Conservation (phyloP, 495 filamentous ascomycete species). For the Penicillium ucsense region DNA sequence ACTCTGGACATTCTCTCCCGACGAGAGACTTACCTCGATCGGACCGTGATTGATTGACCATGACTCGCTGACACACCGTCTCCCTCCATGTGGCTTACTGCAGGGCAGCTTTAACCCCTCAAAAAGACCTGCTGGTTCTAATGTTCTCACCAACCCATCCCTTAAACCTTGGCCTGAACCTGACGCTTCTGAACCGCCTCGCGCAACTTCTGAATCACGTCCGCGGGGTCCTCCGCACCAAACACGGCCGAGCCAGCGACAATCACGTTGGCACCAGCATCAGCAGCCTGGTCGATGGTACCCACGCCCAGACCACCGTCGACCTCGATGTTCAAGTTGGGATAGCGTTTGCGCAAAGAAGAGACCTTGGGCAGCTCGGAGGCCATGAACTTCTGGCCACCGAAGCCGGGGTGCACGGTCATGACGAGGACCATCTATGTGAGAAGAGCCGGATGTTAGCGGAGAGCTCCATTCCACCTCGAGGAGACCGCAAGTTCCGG, state of each 20-base stretch:
- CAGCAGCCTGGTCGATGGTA: constrained; percentile 89
- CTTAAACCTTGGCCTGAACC: background rate
- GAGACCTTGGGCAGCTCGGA: constrained; percentile 88
- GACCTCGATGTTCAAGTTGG: constrained; percentile 90
- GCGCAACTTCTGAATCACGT: constrained; percentile 72
- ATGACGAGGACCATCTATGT: constrained; percentile 93
- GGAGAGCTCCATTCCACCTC: background rate
- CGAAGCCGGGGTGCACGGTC: constrained; percentile 97
- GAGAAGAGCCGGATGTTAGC: constrained; percentile 1
- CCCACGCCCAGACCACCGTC: constrained; percentile 82
- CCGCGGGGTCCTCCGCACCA: constrained; percentile 75
- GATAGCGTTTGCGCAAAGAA: constrained; percentile 73
- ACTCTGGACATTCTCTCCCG: too few species aligned
- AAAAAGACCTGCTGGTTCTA: too few species aligned
- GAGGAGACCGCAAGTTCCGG: background rate
- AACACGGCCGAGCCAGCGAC: constrained; percentile 97
- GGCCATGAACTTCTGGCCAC: constrained; percentile 97
- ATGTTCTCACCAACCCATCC: background rate
- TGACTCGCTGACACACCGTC: background rate
- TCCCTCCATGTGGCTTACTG: background rate
- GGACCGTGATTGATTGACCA: too few species aligned
- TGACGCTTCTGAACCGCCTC: constrained; percentile 61
- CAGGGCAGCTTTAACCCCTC: too few species aligned
- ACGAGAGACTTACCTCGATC: too few species aligned
- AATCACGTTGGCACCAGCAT: constrained; percentile 95